Conservation (phyloP, 2,329 filamentous ascomycete species). For the Blastomyces emzantsi region DNA sequence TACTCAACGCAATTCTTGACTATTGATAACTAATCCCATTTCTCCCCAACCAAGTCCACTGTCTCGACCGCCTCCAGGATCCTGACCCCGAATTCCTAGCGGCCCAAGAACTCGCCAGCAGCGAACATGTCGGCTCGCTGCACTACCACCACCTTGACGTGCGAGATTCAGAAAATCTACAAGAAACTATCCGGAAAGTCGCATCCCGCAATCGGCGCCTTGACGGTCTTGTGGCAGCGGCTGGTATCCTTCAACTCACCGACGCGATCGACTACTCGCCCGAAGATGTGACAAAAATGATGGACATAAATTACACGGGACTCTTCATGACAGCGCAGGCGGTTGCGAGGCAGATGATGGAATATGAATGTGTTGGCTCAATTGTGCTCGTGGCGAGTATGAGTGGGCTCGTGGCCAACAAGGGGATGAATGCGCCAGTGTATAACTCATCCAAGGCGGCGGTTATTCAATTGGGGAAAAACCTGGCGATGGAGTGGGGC, state of each 20-base stretch:
- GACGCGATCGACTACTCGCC: constrained; percentile 33
- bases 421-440: constrained; percentile 33
- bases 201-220: constrained; percentile 28
- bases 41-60: constrained; percentile 32
- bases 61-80: constrained; percentile 37
- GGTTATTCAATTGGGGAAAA: constrained; percentile 43
- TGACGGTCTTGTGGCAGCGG: constrained; percentile 35
- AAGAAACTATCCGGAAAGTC: constrained; percentile 29
- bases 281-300: constrained; percentile 33
- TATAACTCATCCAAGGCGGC: constrained; percentile 49
- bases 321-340: constrained; percentile 40
- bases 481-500: constrained; percentile 46
- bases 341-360: constrained; percentile 40
- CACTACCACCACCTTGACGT: constrained; percentile 42
- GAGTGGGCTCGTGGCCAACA: constrained; percentile 42
- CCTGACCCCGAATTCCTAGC: constrained; percentile 36
- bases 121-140: constrained; percentile 32
- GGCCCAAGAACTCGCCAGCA: constrained; percentile 30
- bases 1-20: background rate
- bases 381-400: constrained; percentile 44
- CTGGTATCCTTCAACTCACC: constrained; percentile 34
- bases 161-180: constrained; percentile 29
- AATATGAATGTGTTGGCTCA: constrained; percentile 40
- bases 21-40: background rate
- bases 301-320: constrained; percentile 42